Evolutionary conservation across 495 filamentous ascomycete genomes (phyloP).

Genomic region (Penicillium malachiteum): DNA sequence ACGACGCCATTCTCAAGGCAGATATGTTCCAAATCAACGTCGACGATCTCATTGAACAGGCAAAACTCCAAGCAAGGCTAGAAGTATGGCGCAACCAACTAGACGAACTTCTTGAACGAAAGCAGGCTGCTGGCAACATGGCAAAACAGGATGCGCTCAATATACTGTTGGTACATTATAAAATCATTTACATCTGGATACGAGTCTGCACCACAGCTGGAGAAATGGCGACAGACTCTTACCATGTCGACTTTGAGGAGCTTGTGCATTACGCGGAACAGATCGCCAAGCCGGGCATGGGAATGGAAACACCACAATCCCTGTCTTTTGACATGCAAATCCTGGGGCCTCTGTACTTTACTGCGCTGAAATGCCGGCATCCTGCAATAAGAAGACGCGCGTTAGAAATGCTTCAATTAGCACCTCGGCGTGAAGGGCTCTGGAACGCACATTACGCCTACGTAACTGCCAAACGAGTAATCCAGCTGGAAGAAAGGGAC

Average conservation of each 20-base stretch:
- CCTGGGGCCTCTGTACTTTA: slow-evolving; percentile 5
- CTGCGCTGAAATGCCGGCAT: slow-evolving; percentile 2
- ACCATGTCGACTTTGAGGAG: slow-evolving; percentile 1
- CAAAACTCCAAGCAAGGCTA: slow-evolving; percentile 4
- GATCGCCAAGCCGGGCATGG: neutral
- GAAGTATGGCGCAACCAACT: slow-evolving; percentile 1
- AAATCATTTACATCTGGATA: slow-evolving; percentile 5
- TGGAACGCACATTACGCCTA: slow-evolving; percentile 6
- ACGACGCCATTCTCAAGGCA: neutral
- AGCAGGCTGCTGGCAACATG: slow-evolving; percentile 1
- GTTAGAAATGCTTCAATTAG: slow-evolving; percentile 2
- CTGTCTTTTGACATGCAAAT: slow-evolving; percentile 4
- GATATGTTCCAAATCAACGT: slow-evolving; percentile 2
- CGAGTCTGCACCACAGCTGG: slow-evolving; percentile 1
- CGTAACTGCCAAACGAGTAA: slow-evolving; percentile 5
- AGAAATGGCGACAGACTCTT: slow-evolving; percentile 4
- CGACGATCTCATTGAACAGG: slow-evolving; percentile 1
- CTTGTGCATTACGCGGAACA: slow-evolving; percentile 8
- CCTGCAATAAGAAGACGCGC: slow-evolving; percentile 1
- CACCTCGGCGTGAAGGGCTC: slow-evolving; percentile 4
- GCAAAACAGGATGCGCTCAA: slow-evolving; percentile 2
- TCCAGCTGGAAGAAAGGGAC: slow-evolving; percentile 2
- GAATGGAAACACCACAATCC: slow-evolving; percentile 2
- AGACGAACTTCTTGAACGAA: slow-evolving; percentile 3
- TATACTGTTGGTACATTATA: slow-evolving; percentile 3